Percentiles rank a stretch among this genome's conserved stretches.
These are phyloP conservation scores for Auricularia auricula-judae DNA, from an alignment of 768 basidiomycete species.

Conservation along the genomic window DNA sequence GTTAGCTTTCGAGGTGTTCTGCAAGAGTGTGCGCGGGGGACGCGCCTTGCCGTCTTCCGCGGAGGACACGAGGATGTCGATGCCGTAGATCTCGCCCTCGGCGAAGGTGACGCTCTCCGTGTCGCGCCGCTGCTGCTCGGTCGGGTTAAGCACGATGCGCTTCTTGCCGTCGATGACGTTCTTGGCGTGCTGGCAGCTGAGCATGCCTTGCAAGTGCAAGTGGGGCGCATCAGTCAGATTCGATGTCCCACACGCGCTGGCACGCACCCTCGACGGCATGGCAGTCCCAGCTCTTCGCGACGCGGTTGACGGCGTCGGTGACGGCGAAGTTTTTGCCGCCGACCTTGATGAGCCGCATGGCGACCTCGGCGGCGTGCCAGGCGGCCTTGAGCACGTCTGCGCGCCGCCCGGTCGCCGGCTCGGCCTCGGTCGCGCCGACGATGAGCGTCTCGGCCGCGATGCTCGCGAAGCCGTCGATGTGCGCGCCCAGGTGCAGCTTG, in stretches of 20 bases:
- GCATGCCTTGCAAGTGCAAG: slow-evolving; percentile 52
- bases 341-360: slow-evolving; percentile 81
- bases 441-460: slow-evolving; percentile 90
- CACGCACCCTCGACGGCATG: slow-evolving; percentile 84
- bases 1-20: no score
- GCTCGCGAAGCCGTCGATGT: slow-evolving; percentile 94
- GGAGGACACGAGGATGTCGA: slow-evolving; percentile 83
- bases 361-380: slow-evolving; percentile 84
- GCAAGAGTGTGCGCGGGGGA: slow-evolving; percentile 4
- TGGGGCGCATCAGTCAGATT: not conserved
- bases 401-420: slow-evolving; percentile 72
- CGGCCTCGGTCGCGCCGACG: slow-evolving; percentile 61
- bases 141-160: slow-evolving; percentile 85
- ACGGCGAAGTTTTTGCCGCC: slow-evolving; percentile 94
- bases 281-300: slow-evolving; percentile 65
- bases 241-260: not conserved
- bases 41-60: slow-evolving; percentile 84
- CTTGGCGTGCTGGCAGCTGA: slow-evolving; percentile 89
- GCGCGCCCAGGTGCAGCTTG: slow-evolving; percentile 91
- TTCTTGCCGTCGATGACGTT: slow-evolving; percentile 96
- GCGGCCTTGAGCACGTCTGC: slow-evolving; percentile 94
- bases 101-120: slow-evolving; percentile 78
- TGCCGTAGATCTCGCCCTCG: slow-evolving; percentile 90
- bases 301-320: slow-evolving; percentile 73
- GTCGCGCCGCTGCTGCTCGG: slow-evolving; percentile 72